phyloP scores from a whole-genome alignment of 768 basidiomycete genomes.

The Suillus weaverae region DNA sequence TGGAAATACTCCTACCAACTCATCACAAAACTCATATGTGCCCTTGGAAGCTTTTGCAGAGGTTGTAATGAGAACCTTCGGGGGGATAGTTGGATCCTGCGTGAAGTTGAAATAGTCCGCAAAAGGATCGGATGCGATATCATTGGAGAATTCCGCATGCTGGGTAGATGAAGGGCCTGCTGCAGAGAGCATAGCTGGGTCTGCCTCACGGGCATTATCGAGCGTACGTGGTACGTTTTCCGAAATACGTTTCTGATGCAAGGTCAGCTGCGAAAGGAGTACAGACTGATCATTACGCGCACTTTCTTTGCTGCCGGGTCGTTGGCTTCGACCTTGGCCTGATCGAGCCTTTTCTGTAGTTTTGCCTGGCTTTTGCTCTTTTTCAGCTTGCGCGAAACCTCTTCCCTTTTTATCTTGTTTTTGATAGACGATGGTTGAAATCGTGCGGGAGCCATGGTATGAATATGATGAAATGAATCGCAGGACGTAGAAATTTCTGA shows the following conservation, averaged over 20 bases:
- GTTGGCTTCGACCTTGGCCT: conserved; percentile 71
- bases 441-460: conserved; percentile 52
- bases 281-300: conserved; percentile 18
- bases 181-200: conserved; percentile 45
- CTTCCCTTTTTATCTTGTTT: conserved; percentile 88
- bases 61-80: conserved; percentile 89
- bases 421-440: conserved; percentile 71
- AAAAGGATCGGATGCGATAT: conserved; percentile 75
- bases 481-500: conserved; percentile 2
- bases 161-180: conserved; percentile 37
- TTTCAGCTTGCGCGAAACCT: conserved; percentile 70
- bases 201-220: conserved; percentile 90
- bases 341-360: conserved; percentile 75
- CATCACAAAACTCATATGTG: conserved; percentile 93
- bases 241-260: conserved; percentile 68
- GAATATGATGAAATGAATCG: neutral
- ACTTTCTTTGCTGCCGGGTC: conserved; percentile 83
- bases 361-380: conserved; percentile 79
- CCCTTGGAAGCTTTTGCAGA: conserved; percentile 84
- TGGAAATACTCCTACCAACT: conserved; percentile 85
- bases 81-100: conserved; percentile 69
- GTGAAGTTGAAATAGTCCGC: conserved; percentile 71
- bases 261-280: conserved; percentile 1
- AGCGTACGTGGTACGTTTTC: conserved; percentile 90
- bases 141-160: conserved; percentile 62